Base-by-base conservation (phyloP, 192 early-diverging fungal genomes). In the Entomortierella lignicola region DNA sequence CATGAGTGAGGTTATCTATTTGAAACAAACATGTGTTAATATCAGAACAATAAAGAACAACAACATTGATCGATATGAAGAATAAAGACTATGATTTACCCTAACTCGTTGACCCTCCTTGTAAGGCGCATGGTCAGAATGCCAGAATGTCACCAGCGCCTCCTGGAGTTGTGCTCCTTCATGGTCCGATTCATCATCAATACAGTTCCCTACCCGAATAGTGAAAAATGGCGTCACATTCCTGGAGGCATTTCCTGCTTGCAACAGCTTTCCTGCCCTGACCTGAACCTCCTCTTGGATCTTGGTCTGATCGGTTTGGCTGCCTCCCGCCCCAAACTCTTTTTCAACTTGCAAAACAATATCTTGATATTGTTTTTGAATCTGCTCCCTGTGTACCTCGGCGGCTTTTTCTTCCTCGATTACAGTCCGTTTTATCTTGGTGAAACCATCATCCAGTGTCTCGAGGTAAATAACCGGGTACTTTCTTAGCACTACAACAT, bases 401-500 rank as follows among this genome's bases (percentile, higher is more conserved):
- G 42, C 58, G 7, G 69, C 75, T 0, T 47, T 61, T 21, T 86
- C 86, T 57, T 93, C 91, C 55, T 92, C 92, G 20, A 69, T 72
- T 26, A 77, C 73, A 2, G 57, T 86, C 2, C 87, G 68, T 30
- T 77, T 79, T 12, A 90, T 37, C 75, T 79, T 79, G 42, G 63
- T 83, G 0, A 29, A 43, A n/a, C 85, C 85, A 62, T 87, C 81
- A 2, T 66, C 60, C 20, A 87, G 31, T 21, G 56, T 84, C 30
- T 93, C 92, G 8, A 80, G 56, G 53, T 69, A 90, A 15, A 80
- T 47, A 12, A 89, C 61, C 7, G 84, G 84, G 55, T 89, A 92
- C 44, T 82, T 83, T 39, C 89, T 72, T 31, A 84, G 69, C 4
- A 93, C 63, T 8, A 93, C 53, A 0, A 91, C 81, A 58, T 94